These are phyloP conservation scores for Emericellopsis cladophorae DNA, from an alignment of 2,329 filamentous ascomycete species.

Conservation along the genomic window DNA sequence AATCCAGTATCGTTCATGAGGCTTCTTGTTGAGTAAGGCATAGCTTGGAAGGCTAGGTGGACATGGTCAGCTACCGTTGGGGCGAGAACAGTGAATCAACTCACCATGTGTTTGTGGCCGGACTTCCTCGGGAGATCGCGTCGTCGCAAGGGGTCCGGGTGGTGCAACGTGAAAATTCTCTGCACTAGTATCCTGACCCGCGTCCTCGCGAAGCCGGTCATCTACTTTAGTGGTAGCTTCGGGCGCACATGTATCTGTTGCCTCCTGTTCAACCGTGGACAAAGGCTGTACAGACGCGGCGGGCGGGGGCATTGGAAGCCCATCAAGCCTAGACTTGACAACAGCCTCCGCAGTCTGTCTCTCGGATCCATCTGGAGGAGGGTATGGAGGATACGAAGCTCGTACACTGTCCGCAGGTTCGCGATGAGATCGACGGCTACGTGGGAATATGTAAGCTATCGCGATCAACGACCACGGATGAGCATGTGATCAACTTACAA, in stretches of 20 bases:
- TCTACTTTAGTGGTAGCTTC: not conserved
- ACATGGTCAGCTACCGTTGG: too few relatives aligned
- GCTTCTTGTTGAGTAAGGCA: too few relatives aligned
- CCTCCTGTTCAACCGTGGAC: too few relatives aligned
- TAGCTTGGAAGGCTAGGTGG: too few relatives aligned
- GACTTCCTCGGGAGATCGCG: too few relatives aligned
- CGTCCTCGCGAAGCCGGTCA: too few relatives aligned
- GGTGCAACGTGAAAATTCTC: too few relatives aligned
- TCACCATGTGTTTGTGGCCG: too few relatives aligned
- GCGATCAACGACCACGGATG: not conserved
- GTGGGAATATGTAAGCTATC: not conserved
- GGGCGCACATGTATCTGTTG: not conserved
- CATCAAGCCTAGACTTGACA: slow-evolving; percentile 13
- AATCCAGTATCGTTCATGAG: too few relatives aligned
- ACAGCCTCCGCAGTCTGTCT: slow-evolving; percentile 13
- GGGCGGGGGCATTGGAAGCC: slow-evolving; percentile 1
- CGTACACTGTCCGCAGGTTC: slow-evolving; percentile 14
- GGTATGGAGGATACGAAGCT: slow-evolving; percentile 15
- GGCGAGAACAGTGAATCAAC: too few relatives aligned
- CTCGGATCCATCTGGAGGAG: slow-evolving; percentile 11
- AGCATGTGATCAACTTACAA: slow-evolving; percentile 15
- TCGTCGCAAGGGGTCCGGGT: too few relatives aligned
- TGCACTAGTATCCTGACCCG: too few relatives aligned
- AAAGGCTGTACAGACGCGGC: not conserved
- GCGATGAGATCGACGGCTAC: slow-evolving; percentile 14